Evolutionary conservation across 2,329 filamentous ascomycete species (phyloP).

Genomic region (Plectosphaerella sp.): DNA sequence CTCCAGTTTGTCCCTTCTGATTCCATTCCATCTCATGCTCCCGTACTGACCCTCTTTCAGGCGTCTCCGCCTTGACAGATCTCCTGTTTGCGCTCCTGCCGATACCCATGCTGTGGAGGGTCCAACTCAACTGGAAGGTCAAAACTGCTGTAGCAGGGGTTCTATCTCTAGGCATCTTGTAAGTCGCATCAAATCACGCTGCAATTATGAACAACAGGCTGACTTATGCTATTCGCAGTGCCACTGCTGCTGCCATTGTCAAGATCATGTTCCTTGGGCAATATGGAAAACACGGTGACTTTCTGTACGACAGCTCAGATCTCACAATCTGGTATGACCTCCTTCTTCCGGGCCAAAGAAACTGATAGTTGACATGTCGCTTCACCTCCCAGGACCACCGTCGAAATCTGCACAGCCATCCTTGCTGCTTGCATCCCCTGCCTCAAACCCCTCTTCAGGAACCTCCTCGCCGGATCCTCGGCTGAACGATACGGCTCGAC

Average conservation of each 20-base stretch:
- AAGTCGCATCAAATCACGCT: not conserved
- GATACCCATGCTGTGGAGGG: conserved; percentile 20
- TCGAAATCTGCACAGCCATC: conserved; percentile 21
- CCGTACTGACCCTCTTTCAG: not conserved
- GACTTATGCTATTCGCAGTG: no score
- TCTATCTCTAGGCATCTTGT: conserved; percentile 20
- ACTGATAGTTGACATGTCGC: not conserved
- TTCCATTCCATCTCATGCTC: no score
- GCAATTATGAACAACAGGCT: no score
- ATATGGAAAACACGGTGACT: conserved; percentile 20
- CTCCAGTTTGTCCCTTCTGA: conserved; percentile 7
- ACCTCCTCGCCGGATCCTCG: conserved; percentile 5
- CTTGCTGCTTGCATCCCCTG: conserved; percentile 21
- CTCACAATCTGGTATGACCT: conserved; percentile 20
- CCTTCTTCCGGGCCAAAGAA: not conserved
- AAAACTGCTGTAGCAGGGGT: conserved; percentile 18
- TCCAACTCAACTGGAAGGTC: conserved; percentile 20
- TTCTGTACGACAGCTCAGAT: conserved; percentile 19
- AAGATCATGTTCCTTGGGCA: conserved; percentile 18
- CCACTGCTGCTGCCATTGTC: conserved; percentile 16
- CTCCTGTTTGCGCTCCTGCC: conserved; percentile 20
- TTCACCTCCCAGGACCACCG: conserved; percentile 14
- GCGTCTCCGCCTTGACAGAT: conserved; percentile 20
- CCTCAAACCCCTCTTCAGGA: conserved; percentile 20
- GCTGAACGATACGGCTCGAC: not conserved